These are phyloP conservation scores for Prunella vulgaris DNA, from an alignment of 257 asterid genomes.

Conservation along the genomic window DNA sequence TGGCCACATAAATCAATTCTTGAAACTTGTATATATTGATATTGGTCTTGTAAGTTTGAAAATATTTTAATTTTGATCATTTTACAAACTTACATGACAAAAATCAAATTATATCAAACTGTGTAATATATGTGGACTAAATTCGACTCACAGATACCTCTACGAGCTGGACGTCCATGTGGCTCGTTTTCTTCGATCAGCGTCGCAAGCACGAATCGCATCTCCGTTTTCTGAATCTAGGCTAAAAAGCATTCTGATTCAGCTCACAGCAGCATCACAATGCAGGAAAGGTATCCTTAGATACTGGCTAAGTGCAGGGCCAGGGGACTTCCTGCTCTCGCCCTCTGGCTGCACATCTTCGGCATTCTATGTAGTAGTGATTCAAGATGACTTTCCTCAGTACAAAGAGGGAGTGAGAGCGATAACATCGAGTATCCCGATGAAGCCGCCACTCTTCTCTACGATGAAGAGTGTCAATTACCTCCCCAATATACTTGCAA, in stretches of 20 bases:
- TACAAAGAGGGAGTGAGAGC: conserved; percentile 75
- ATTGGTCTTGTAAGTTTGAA: too few species aligned
- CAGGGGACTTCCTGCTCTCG: conserved; percentile 78
- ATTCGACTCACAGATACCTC: conserved; percentile 48
- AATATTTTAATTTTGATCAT: too few species aligned
- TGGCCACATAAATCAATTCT: too few species aligned
- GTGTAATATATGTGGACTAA: too few species aligned
- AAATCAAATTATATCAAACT: too few species aligned
- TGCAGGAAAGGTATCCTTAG: conserved; percentile 67
- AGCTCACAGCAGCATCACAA: conserved; percentile 64
- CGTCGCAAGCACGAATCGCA: conserved; percentile 55
- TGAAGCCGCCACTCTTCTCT: conserved; percentile 78
- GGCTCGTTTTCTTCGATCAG: conserved; percentile 73
- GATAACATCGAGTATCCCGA: conserved; percentile 64
- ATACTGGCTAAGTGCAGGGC: conserved; percentile 86
- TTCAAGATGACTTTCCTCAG: conserved; percentile 52
- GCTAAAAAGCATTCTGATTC: conserved; percentile 69
- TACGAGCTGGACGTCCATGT: conserved; percentile 80
- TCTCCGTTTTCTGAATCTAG: conserved; percentile 53
- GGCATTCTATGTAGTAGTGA: conserved; percentile 84
- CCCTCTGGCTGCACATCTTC: conserved; percentile 63
- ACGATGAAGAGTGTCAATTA: conserved; percentile 83
- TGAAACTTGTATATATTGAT: too few species aligned
- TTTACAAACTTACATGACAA: too few species aligned
- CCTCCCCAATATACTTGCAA: conserved; percentile 76